Percentiles rank a stretch among this genome's conserved stretches.
phyloP scores from a whole-genome alignment of 1,284 basidiomycete genomes.

The Leccinum fallax region DNA sequence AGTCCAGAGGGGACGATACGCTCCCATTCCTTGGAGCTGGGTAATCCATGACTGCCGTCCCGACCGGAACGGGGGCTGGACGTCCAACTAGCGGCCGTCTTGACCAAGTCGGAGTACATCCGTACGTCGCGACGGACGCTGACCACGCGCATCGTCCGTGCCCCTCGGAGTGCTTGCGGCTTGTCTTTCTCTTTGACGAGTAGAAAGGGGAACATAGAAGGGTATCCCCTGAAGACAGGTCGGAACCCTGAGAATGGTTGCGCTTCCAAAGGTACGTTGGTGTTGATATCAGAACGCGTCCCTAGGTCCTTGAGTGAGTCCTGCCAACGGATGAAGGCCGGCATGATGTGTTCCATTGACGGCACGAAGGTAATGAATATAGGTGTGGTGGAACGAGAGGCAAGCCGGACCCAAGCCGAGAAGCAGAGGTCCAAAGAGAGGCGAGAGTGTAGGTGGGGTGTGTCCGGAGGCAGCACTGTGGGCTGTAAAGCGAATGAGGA shows the following conservation, averaged over 20 bases:
- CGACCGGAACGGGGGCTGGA: conserved; percentile 36
- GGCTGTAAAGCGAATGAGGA: conserved; percentile 79
- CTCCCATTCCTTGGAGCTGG: conserved; percentile 71
- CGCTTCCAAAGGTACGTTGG: conserved; percentile 43
- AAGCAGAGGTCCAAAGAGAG: conserved; percentile 81
- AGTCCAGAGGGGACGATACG: conserved; percentile 62
- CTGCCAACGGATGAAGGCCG: conserved; percentile 83
- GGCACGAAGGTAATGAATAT: conserved; percentile 78
- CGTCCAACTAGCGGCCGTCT: conserved; percentile 73
- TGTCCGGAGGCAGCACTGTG: conserved; percentile 81
- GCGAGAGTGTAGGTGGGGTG: conserved; percentile 80
- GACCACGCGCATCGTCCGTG: conserved; percentile 70
- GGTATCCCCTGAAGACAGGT: conserved; percentile 84
- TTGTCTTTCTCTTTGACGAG: conserved; percentile 43
- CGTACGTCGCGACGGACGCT: conserved; percentile 78
- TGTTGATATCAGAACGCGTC: conserved; percentile 34
- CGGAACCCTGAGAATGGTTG: conserved; percentile 67
- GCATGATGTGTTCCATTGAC: conserved; percentile 86
- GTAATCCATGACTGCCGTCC: conserved; percentile 46
- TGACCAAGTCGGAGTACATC: conserved; percentile 82
- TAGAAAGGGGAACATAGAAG: conserved; percentile 58
- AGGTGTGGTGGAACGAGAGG: conserved; percentile 75
- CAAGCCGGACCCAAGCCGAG: conserved; percentile 75
- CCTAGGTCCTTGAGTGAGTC: conserved; percentile 48
- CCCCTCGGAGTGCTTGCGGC: conserved; percentile 67